Evolutionary conservation across 2,329 filamentous ascomycete species (phyloP).

Genomic region (Thermothelomyces thermophilus): DNA sequence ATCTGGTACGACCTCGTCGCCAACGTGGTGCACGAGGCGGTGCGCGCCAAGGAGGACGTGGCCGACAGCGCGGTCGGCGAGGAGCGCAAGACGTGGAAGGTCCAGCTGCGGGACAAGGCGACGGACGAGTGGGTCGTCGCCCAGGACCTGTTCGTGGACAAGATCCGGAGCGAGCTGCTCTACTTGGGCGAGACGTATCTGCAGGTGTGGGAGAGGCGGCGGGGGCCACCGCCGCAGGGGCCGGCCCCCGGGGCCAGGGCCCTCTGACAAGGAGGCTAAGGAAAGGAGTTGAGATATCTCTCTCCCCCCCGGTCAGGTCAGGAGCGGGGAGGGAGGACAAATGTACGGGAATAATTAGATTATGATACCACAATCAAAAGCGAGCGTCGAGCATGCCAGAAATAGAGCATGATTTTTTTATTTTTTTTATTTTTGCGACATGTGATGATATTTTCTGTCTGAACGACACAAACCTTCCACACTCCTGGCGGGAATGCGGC

Average conservation of each 20-base stretch:
- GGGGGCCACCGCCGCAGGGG: constrained; percentile 34
- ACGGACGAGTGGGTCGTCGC: constrained; percentile 85
- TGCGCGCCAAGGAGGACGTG: constrained; percentile 71
- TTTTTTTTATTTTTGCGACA: too few relatives aligned
- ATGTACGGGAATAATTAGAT: neutral
- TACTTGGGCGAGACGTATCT: constrained; percentile 93
- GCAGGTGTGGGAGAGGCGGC: constrained; percentile 90
- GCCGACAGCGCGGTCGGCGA: constrained; percentile 70
- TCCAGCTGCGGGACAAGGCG: constrained; percentile 76
- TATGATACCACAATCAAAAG: too few relatives aligned
- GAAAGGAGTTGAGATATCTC: neutral
- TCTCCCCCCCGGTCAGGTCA: too few relatives aligned
- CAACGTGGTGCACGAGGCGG: constrained; percentile 84
- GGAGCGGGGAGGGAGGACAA: too few relatives aligned
- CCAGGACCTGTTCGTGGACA: constrained; percentile 90
- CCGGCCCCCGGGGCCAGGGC: neutral
- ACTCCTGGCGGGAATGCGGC: neutral
- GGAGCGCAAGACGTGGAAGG: constrained; percentile 85
- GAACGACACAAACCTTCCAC: too few relatives aligned
- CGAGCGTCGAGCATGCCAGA: too few relatives aligned
- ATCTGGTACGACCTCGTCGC: constrained; percentile 94
- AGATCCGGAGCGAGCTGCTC: constrained; percentile 78
- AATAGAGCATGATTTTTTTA: too few relatives aligned
- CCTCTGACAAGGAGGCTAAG: neutral
- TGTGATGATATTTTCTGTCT: too few relatives aligned